phyloP scores from a whole-genome alignment of 345 rosid species.

The Ceriops zippeliana region DNA sequence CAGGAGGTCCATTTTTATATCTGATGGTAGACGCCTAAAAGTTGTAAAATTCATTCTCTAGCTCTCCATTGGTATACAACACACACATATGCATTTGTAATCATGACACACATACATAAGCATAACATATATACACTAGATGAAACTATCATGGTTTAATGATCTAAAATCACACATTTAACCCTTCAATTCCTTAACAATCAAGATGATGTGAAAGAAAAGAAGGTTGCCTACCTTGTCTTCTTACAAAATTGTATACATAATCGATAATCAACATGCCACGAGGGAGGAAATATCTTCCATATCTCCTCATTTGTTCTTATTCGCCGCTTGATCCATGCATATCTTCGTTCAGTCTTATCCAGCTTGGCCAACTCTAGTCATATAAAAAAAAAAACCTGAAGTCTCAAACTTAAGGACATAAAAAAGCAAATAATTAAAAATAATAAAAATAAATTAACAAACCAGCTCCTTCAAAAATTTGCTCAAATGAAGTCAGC shows the following conservation, averaged over 20 bases:
- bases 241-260: constrained; percentile 95
- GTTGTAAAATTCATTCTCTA: too few relatives aligned
- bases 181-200: not conserved
- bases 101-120: too few relatives aligned
- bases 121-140: too few relatives aligned
- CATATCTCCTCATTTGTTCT: constrained; percentile 95
- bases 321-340: constrained; percentile 97
- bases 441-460: constrained; percentile 8
- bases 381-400: not conserved
- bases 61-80: too few relatives aligned
- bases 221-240: constrained; percentile 54
- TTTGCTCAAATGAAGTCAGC: constrained; percentile 96
- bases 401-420: constrained; percentile 4
- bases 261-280: constrained; percentile 96
- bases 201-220: not conserved
- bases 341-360: constrained; percentile 90
- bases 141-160: not conserved
- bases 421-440: constrained; percentile 14
- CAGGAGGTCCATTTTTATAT: too few relatives aligned
- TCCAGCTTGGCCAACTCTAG: constrained; percentile 94
- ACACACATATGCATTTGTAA: too few relatives aligned
- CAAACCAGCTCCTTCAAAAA: constrained; percentile 99
- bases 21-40: too few relatives aligned
- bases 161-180: not conserved
- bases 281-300: constrained; percentile 89